Percentiles rank a stretch among this genome's conserved stretches.
These are phyloP conservation scores for Oryza rufipogon DNA, from an alignment of 176 grass and related monocot genomes.

Conservation along the genomic window DNA sequence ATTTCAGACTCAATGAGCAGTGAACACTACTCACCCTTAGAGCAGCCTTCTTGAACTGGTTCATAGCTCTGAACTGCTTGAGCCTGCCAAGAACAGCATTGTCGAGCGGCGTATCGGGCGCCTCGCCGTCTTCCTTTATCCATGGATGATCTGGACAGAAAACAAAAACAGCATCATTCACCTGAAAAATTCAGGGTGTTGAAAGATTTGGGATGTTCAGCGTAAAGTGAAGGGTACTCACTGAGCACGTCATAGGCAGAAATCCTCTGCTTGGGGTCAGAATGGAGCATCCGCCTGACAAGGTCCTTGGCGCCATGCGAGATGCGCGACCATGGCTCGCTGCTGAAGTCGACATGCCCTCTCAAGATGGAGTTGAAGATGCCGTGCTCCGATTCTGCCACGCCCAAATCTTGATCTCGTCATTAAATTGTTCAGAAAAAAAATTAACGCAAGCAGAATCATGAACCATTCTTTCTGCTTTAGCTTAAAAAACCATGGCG, in stretches of 20 bases:
- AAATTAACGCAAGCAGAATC: background rate
- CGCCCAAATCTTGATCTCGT: background rate
- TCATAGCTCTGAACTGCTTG: slow-evolving; percentile 93
- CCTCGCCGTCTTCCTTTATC: slow-evolving; percentile 84
- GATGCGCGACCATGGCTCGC: slow-evolving; percentile 78
- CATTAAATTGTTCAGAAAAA: background rate
- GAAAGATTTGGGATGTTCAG: no score
- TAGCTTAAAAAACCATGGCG: background rate
- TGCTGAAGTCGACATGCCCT: slow-evolving; percentile 69
- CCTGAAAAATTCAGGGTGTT: no score
- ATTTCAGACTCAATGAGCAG: background rate
- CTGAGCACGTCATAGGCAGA: slow-evolving; percentile 76
- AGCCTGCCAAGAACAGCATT: slow-evolving; percentile 76
- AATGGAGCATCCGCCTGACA: slow-evolving; percentile 73
- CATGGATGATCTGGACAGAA: slow-evolving; percentile 69
- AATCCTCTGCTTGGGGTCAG: slow-evolving; percentile 71
- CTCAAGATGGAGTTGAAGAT: slow-evolving; percentile 85
- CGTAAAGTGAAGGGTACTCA: slow-evolving; percentile 11
- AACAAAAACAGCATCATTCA: background rate
- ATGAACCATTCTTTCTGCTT: background rate
- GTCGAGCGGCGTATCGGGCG: slow-evolving; percentile 81
- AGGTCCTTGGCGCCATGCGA: slow-evolving; percentile 72
- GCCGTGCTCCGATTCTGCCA: slow-evolving; percentile 73
- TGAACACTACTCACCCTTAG: slow-evolving; percentile 40
- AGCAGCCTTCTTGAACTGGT: slow-evolving; percentile 87